These are phyloP conservation scores for Mrakia blollopis DNA, from an alignment of 768 basidiomycete genomes.

Conservation along the genomic window DNA sequence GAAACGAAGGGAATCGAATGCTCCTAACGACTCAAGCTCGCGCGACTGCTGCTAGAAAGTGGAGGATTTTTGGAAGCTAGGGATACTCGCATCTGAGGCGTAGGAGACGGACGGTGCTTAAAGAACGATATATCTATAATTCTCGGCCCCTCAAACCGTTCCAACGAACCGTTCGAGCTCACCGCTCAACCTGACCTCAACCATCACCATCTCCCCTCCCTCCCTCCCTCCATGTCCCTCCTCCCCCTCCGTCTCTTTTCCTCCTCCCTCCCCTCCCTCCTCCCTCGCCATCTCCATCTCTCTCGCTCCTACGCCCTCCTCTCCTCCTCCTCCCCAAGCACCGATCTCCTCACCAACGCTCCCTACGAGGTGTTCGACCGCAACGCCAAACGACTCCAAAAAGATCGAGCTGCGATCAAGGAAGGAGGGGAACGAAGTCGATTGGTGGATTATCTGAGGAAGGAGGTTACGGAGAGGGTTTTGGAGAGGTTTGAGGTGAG, in stretches of 20 bases:
- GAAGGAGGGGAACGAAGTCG: slow-evolving; percentile 13
- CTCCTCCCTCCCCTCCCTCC: background rate
- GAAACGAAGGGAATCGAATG: background rate
- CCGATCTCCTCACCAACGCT: slow-evolving; percentile 39
- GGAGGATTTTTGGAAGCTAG: too few relatives aligned
- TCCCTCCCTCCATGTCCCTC: background rate
- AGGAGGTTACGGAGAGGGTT: slow-evolving; percentile 18
- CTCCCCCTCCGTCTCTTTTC: too few relatives aligned
- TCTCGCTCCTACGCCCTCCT: background rate
- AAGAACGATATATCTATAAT: too few relatives aligned
- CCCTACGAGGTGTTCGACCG: slow-evolving; percentile 87
- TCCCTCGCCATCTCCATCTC: background rate
- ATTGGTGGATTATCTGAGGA: slow-evolving; percentile 20
- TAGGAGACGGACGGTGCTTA: too few relatives aligned
- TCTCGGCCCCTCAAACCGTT: too few relatives aligned
- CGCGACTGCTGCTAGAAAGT: too few relatives aligned
- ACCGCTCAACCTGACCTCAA: background rate
- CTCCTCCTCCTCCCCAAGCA: background rate
- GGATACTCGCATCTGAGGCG: too few relatives aligned
- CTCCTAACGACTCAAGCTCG: background rate
- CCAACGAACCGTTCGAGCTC: background rate
- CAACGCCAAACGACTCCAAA: slow-evolving; percentile 54
- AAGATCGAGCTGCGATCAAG: slow-evolving; percentile 12
- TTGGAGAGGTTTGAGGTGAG: slow-evolving; percentile 21
- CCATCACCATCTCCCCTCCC: background rate